These are phyloP conservation scores for Cyclostephanos invisitatus DNA, from an alignment of 108 stramenopile genomes.

Conservation along the genomic window DNA sequence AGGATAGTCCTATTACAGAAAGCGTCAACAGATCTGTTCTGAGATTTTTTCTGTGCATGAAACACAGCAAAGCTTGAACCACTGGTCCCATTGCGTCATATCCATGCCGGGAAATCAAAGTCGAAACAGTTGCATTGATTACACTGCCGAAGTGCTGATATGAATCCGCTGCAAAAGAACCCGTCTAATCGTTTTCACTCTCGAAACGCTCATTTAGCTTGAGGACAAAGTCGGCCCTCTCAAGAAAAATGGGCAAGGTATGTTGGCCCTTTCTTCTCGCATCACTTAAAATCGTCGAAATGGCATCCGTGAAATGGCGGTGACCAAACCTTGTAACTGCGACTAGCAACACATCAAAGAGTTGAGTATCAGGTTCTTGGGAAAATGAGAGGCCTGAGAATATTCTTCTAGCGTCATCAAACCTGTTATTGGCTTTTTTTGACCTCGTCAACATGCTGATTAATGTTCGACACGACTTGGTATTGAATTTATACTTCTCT, in stretches of 20 bases:
- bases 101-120: constrained; percentile 1
- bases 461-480: background rate
- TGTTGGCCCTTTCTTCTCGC: background rate
- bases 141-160: background rate
- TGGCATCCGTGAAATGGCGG: background rate
- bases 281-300: constrained; percentile 3
- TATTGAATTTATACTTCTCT: background rate
- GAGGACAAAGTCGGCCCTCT: constrained; percentile 10
- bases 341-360: constrained; percentile 2
- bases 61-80: background rate
- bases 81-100: background rate
- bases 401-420: constrained; percentile 3
- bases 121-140: background rate
- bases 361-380: background rate
- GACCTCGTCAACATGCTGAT: background rate
- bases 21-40: background rate
- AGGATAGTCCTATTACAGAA: constrained; percentile 1
- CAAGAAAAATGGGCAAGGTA: background rate
- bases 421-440: background rate
- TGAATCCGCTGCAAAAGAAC: background rate
- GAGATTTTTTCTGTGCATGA: background rate
- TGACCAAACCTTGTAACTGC: constrained; percentile 1
- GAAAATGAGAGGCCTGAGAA: background rate
- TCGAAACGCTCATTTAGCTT: constrained; percentile 3
- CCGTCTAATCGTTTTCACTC: background rate